Base-by-base conservation (phyloP, 2,329 filamentous ascomycete genomes). In the Dactylellina leptospora region DNA sequence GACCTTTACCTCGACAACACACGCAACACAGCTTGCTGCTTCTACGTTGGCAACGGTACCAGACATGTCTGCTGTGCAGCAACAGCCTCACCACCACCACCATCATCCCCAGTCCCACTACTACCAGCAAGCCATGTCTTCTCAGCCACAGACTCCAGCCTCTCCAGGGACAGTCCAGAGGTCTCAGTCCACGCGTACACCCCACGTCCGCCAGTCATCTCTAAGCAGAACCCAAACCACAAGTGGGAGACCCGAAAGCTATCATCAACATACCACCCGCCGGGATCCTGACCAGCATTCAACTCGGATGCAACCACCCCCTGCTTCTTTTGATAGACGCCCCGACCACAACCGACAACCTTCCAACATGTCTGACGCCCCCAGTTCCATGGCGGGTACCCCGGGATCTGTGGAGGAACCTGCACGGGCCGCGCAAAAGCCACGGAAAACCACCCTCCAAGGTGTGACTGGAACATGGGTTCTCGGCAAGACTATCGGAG, bases 401-500 rank as follows among this genome's bases (percentile, higher is more conserved):
- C 58, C 58, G 27, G 66, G 66, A 3, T 71, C 66, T 3, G 44
- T 55, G 3, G 59, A 62, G 18, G 58, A 64, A 38, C 22, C 74
- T 76, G 58, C 68, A 64, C 77, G 76, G 50, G 74, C 79, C 44
- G 74, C 79, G 20, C 82, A 82, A 66, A 80, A 84, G 10, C 81
- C 83, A 60, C 82, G 87, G 75, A 82, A 87, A 77, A 97, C 93
- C 10, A 93, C 91, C 40, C 96, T 99, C 48, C 68, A 72, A 47
- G 59, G 59, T 18, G 88, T 93, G 75, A 88, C 97, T 77, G 92
- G 92, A 75, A 91, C 93, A 80, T 99, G 99, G 83, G 90, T 90
- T 77, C 88, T 97, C 62, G 85, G 96, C 76, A 89, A 89, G 79
- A 97, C 93, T 10, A 85, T 99, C 13, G 95, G 95, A 63, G 95